Evolutionary conservation across 2,329 filamentous ascomycete species (phyloP).

Genomic region (Fusarium sarcochroum): DNA sequence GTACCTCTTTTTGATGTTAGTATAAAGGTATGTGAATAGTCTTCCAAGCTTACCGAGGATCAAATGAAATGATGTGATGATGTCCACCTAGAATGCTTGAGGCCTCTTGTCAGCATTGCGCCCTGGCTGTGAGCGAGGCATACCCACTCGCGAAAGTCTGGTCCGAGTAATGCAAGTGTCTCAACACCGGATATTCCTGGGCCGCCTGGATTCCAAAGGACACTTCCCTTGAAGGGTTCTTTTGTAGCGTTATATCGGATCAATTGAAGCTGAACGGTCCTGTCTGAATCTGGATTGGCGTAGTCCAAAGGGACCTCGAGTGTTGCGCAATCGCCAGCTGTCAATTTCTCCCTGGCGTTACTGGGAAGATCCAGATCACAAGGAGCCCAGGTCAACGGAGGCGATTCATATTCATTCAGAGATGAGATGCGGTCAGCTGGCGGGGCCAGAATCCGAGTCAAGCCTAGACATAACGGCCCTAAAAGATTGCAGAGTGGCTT

Average conservation of each 20-base stretch:
- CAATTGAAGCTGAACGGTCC: slow-evolving; percentile 52
- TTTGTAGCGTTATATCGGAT: slow-evolving; percentile 50
- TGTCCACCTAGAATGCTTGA: slow-evolving; percentile 31
- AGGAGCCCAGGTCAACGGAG: slow-evolving; percentile 18
- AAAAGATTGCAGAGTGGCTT: background rate
- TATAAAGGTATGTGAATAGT: fast-evolving
- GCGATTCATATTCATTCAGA: background rate
- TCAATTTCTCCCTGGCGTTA: slow-evolving; percentile 1
- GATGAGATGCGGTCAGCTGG: background rate
- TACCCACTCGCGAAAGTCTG: slow-evolving; percentile 26
- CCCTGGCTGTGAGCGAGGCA: fast-evolving
- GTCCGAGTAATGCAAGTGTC: slow-evolving; percentile 20
- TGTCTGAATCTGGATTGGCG: slow-evolving; percentile 43
- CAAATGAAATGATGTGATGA: slow-evolving; percentile 37
- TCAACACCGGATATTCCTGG: slow-evolving; percentile 48
- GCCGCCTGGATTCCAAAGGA: slow-evolving; percentile 58
- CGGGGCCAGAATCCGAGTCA: slow-evolving; percentile 1
- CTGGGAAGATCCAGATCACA: slow-evolving; percentile 18
- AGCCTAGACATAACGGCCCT: slow-evolving; percentile 6
- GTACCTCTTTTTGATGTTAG: slow-evolving; percentile 20
- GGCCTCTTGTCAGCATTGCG: background rate
- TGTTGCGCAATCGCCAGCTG: slow-evolving; percentile 50
- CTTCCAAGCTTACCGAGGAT: slow-evolving; percentile 34
- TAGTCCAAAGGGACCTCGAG: slow-evolving; percentile 59
- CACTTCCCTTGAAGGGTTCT: slow-evolving; percentile 53